Evolutionary conservation across 176 grass and related monocot species (phyloP).

Genomic region (Musa beccarii): DNA sequence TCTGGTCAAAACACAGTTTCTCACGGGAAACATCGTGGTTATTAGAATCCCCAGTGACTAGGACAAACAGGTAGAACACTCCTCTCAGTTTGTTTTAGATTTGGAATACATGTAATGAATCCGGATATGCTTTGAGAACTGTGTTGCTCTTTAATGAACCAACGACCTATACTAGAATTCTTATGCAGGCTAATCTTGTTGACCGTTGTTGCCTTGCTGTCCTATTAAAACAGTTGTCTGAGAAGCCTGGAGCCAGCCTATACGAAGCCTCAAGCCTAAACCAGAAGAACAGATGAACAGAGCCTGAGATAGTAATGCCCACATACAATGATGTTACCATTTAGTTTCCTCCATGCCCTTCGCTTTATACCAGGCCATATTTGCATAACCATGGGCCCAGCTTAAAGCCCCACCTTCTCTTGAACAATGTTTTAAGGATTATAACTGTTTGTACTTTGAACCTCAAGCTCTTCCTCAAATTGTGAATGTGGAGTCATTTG

Average conservation of each 20-base stretch:
- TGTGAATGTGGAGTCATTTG: background rate
- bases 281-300: slow-evolving; percentile 19
- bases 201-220: slow-evolving; percentile 22
- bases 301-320: slow-evolving; percentile 6
- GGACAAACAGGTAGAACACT: slow-evolving; percentile 18
- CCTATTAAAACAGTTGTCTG: slow-evolving; percentile 21
- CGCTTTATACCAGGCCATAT: slow-evolving; percentile 5
- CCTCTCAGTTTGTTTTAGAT: background rate
- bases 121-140: slow-evolving; percentile 6
- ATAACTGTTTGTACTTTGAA: slow-evolving; percentile 4
- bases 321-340: slow-evolving; percentile 1
- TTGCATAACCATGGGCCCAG: slow-evolving; percentile 4
- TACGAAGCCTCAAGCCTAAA: slow-evolving; percentile 26
- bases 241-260: slow-evolving; percentile 25
- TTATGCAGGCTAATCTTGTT: slow-evolving; percentile 10
- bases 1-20: slow-evolving; percentile 22
- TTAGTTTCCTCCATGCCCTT: slow-evolving; percentile 7
- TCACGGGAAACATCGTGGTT: slow-evolving; percentile 25
- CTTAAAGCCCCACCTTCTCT: slow-evolving; percentile 2
- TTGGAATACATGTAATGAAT: slow-evolving; percentile 8
- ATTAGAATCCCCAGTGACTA: slow-evolving; percentile 15
- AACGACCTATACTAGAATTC: slow-evolving; percentile 8
- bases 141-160: slow-evolving; percentile 6
- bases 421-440: background rate
- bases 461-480: background rate